phyloP scores from a whole-genome alignment of 2,329 filamentous ascomycete genomes.

The Calonectria pseudoturangicola region DNA sequence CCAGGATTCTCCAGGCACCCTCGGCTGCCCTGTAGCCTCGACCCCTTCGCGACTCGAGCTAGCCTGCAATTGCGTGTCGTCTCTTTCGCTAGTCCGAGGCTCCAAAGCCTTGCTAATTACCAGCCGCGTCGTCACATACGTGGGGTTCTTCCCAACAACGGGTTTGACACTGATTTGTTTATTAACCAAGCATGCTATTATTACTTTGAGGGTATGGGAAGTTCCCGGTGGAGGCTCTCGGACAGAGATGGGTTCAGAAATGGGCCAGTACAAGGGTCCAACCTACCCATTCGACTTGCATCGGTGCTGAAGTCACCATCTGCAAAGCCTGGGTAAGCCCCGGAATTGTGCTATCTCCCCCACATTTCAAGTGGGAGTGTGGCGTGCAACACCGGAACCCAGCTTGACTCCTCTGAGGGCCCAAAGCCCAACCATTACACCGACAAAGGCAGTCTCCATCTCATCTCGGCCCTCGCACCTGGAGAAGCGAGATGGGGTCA shows the following conservation, averaged over 20 bases:
- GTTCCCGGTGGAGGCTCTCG: slow-evolving; percentile 23
- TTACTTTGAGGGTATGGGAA: not conserved
- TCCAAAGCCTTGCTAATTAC: slow-evolving; percentile 4
- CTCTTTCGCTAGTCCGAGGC: slow-evolving; percentile 1
- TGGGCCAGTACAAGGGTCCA: slow-evolving; percentile 25
- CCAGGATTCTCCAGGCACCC: slow-evolving; percentile 1
- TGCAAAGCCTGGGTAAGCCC: slow-evolving; percentile 23
- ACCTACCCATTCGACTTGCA: slow-evolving; percentile 25
- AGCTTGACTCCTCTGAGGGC: slow-evolving; percentile 7
- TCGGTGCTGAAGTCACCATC: slow-evolving; percentile 20
- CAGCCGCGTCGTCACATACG: slow-evolving; percentile 10
- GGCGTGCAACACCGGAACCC: slow-evolving; percentile 13
- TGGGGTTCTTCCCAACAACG: not conserved
- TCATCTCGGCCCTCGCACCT: slow-evolving; percentile 29
- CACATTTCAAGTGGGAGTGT: slow-evolving; percentile 28
- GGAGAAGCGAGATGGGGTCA: slow-evolving; percentile 23
- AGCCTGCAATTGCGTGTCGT: not conserved
- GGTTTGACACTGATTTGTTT: not conserved
- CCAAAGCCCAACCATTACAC: slow-evolving; percentile 23
- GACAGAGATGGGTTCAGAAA: slow-evolving; percentile 24
- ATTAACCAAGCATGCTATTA: not conserved
- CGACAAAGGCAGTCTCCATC: slow-evolving; percentile 33
- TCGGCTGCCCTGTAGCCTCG: slow-evolving; percentile 16
- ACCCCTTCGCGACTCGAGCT: not conserved
- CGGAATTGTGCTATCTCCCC: slow-evolving; percentile 28